These are phyloP conservation scores for Platanthera zijinensis DNA, from an alignment of 106 monocot species.

Conservation along the genomic window DNA sequence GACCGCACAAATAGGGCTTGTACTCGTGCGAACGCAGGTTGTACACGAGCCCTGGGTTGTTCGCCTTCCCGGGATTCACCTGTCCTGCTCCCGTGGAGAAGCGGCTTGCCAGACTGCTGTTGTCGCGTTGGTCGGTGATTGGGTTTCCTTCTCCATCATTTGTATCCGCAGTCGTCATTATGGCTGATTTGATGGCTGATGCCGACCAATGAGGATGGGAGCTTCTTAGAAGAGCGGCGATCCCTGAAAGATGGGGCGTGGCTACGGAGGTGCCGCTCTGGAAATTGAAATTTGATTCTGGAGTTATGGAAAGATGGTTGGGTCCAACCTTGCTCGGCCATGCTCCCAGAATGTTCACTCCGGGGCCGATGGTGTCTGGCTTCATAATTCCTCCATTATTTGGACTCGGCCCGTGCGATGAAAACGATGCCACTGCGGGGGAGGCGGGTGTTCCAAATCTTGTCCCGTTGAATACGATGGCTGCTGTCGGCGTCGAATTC, in stretches of 20 bases:
- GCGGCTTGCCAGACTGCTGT: constrained; percentile 18
- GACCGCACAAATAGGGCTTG: constrained; percentile 29
- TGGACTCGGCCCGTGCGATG: constrained; percentile 32
- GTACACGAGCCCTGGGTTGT: constrained; percentile 56
- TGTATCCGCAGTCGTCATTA: constrained; percentile 40
- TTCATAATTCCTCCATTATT: constrained; percentile 28
- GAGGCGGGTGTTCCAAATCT: not conserved
- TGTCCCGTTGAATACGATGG: constrained; percentile 15
- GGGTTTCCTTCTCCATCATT: constrained; percentile 15
- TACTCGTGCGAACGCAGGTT: constrained; percentile 21
- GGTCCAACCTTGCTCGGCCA: constrained; percentile 11
- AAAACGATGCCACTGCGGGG: constrained; percentile 29
- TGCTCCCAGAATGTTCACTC: constrained; percentile 36
- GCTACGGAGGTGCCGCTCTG: constrained; percentile 34
- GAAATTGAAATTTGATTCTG: constrained; percentile 18
- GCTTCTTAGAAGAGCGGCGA: constrained; percentile 32
- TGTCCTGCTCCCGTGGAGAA: constrained; percentile 36
- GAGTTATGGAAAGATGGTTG: not conserved
- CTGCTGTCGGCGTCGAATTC: not conserved
- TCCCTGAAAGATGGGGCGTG: constrained; percentile 40
- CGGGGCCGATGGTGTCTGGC: constrained; percentile 43
- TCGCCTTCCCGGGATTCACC: constrained; percentile 22
- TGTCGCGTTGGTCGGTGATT: constrained; percentile 10
- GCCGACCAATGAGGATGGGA: constrained; percentile 29
- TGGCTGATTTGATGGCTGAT: constrained; percentile 40